These are phyloP conservation scores for Bathelium albidoporum DNA, from an alignment of 495 filamentous ascomycete genomes.

Conservation along the genomic window DNA sequence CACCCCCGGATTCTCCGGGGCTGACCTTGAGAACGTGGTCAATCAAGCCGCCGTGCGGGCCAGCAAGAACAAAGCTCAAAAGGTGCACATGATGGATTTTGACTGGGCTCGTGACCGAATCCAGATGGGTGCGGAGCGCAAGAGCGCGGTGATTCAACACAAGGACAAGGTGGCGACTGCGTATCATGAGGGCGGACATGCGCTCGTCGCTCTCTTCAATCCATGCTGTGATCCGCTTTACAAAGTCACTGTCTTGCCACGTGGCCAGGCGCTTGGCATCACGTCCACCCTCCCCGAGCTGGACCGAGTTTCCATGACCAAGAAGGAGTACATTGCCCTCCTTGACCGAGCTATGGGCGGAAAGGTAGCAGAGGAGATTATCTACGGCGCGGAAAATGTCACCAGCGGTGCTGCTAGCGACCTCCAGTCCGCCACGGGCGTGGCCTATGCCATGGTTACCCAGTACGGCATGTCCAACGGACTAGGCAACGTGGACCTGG, in stretches of 20 bases:
- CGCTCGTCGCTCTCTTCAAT: conserved; percentile 76
- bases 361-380: conserved; percentile 86
- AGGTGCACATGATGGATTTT: conserved; percentile 69
- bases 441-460: conserved; percentile 79
- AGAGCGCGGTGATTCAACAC: conserved; percentile 74
- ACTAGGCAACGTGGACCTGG: conserved; percentile 82
- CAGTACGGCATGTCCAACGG: conserved; percentile 77
- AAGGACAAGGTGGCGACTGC: conserved; percentile 85
- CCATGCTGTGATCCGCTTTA: conserved; percentile 64
- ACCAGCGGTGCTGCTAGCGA: conserved; percentile 60
- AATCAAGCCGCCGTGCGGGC: conserved; percentile 94
- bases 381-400: conserved; percentile 79
- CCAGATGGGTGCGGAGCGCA: conserved; percentile 89
- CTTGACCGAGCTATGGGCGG: conserved; percentile 85
- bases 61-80: conserved; percentile 61
- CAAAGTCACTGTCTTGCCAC: conserved; percentile 93
- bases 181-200: conserved; percentile 95
- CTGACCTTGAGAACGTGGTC: conserved; percentile 89
- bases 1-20: conserved; percentile 86
- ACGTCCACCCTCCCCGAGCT: conserved; percentile 80
- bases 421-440: conserved; percentile 64
- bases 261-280: conserved; percentile 73
- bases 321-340: conserved; percentile 57
- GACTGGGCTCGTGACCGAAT: conserved; percentile 99
- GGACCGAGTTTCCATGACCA: conserved; percentile 72